phyloP scores from a whole-genome alignment of 257 asterid species.

The Solanum lignicaule region DNA sequence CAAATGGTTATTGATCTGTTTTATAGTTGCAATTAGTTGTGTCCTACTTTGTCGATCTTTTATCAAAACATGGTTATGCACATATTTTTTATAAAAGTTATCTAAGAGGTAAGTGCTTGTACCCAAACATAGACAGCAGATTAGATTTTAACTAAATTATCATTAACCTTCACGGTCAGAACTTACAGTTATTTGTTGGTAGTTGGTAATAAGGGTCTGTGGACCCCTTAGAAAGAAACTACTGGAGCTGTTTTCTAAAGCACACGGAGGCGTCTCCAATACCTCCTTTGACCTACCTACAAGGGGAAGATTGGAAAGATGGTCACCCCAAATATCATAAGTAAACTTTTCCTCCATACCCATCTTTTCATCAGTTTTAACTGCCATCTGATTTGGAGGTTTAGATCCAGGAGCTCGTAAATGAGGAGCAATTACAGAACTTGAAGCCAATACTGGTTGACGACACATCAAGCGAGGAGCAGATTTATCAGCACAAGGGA shows the following conservation, averaged over 20 bases:
- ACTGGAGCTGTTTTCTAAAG: slow-evolving; percentile 36
- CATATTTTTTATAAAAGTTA: not conserved
- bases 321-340: slow-evolving; percentile 93
- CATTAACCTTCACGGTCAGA: slow-evolving; percentile 29
- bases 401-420: slow-evolving; percentile 79
- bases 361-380: slow-evolving; percentile 18
- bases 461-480: slow-evolving; percentile 23
- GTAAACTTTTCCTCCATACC: slow-evolving; percentile 35
- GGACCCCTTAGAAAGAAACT: slow-evolving; percentile 77
- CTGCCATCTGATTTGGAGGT: slow-evolving; percentile 15
- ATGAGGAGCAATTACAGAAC: slow-evolving; percentile 48
- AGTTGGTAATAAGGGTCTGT: slow-evolving; percentile 39
- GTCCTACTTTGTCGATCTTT: not conserved
- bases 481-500: slow-evolving; percentile 31
- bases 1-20: not conserved
- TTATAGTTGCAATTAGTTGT: not conserved
- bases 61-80: not conserved
- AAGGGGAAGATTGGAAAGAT: slow-evolving; percentile 43
- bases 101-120: not conserved
- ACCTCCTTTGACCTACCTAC: slow-evolving; percentile 20
- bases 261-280: slow-evolving; percentile 12
- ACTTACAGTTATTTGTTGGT: slow-evolving; percentile 39
- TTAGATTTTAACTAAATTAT: slow-evolving; percentile 5
- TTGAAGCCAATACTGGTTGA: slow-evolving; percentile 32
- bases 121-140: not conserved